A percentile compares a stretch with the other conserved stretches of the same genome.
phyloP scores from a whole-genome alignment of 805 yeast species.

The Wickerhamomyces hampshirensis region DNA sequence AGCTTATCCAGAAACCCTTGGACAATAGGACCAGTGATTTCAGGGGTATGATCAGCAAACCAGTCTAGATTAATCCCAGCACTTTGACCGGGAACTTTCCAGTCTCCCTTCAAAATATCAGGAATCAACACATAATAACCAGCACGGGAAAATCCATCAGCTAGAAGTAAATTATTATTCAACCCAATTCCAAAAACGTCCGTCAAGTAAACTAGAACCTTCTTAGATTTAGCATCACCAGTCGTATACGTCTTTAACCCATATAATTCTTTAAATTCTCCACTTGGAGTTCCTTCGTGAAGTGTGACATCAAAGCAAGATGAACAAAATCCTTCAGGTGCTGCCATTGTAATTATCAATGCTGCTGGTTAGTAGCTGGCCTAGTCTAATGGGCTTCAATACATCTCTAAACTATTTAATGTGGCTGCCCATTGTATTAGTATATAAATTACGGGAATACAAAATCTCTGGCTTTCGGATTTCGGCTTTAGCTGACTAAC shows the following conservation, averaged over 20 bases:
- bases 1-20: slow-evolving; percentile 42
- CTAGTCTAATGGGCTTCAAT: too few relatives aligned
- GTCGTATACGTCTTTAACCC: slow-evolving; percentile 44
- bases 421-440: too few relatives aligned
- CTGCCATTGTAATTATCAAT: too few relatives aligned
- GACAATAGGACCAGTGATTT: slow-evolving; percentile 43
- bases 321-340: too few relatives aligned
- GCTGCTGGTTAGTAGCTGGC: too few relatives aligned
- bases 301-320: too few relatives aligned
- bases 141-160: slow-evolving; percentile 56
- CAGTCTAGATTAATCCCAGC: slow-evolving; percentile 35
- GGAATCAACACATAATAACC: slow-evolving; percentile 71
- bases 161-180: slow-evolving; percentile 55
- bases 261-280: slow-evolving; percentile 34
- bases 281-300: slow-evolving; percentile 43
- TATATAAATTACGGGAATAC: too few relatives aligned
- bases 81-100: slow-evolving; percentile 30
- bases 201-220: slow-evolving; percentile 56
- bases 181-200: slow-evolving; percentile 65
- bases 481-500: too few relatives aligned
- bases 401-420: too few relatives aligned
- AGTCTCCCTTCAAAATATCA: slow-evolving; percentile 56
- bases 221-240: slow-evolving; percentile 36
- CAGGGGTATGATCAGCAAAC: slow-evolving; percentile 48
- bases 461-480: too few relatives aligned